Base-by-base conservation (phyloP, 2,329 filamentous ascomycete genomes). In the Ophiostoma angusticollis region DNA sequence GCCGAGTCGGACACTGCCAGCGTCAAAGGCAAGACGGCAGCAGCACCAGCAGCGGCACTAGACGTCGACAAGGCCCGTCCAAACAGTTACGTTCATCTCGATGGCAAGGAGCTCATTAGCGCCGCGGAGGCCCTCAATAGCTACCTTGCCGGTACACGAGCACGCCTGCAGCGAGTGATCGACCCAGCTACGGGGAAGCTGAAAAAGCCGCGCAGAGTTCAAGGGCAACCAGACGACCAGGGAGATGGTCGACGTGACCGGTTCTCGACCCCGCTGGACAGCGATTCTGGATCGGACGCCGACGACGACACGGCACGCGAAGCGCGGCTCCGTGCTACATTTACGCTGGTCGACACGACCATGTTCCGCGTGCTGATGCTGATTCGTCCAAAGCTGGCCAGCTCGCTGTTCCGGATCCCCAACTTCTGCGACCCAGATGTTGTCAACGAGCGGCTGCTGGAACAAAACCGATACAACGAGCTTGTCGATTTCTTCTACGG, bases 371-470 rank as follows among this genome's bases (percentile, higher is more conserved):
- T 85, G 0, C 93, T 94, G 58, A 96, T 98, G 87, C 85, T 89
- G 52, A 85, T 82, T 4, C 79, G 78, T 7, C 89, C 91, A 5
- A 77, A 80, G 6, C 67, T 98, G 9, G 86, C 86, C 4, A 83
- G 84, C 2, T 84, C 87, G 0, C 70, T 98, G 0, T 96, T 98
- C 63, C 85, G 91, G 18, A 84, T 96, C 37, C 80, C 87, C 54
- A 98, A 98, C 57, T 96, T 95, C 55, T 96, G 91, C 57, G 89
- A 98, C 51, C 89, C 91, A 0, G 80, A 84, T 22, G 91, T 96
- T 3, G 89, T 98, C 17, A 91, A 94, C 54, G 84, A 94, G 58
- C 86, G 86, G 51, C 65, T 98, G 5, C 77, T 94, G 43, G 84
- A 94, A 55, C 84, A 80, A 29, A 83, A 83, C 42, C 77, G 87